Percentiles rank a stretch among this genome's conserved stretches.
Conservation (phyloP, 75 land plant species). For the Cunninghamia lanceolata region DNA sequence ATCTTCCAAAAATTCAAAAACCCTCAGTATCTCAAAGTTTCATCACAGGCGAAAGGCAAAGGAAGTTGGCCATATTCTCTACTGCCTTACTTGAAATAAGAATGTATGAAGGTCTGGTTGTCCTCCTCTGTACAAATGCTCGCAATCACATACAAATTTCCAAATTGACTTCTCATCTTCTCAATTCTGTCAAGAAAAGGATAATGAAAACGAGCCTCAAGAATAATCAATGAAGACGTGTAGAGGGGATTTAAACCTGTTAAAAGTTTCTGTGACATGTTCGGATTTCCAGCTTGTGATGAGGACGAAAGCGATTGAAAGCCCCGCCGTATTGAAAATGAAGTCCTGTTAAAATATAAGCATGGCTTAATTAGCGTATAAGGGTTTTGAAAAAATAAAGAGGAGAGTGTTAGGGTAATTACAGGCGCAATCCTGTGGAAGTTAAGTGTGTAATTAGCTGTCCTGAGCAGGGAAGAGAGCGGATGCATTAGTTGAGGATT, state of each 20-base stretch:
- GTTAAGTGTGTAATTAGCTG: constrained; percentile 63
- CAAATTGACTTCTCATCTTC: constrained; percentile 61
- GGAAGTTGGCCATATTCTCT: background rate
- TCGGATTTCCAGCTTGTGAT: constrained; percentile 48
- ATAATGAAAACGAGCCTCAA: background rate
- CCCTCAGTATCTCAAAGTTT: too few relatives aligned
- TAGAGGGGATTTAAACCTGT: constrained; percentile 28
- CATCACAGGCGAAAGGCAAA: background rate
- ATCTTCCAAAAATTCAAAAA: background rate
- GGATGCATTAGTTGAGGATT: constrained; percentile 59
- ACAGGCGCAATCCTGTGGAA: constrained; percentile 67
- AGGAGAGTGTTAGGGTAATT: background rate
- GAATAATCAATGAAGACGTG: background rate
- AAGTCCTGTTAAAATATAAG: constrained; percentile 47
- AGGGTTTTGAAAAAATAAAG: background rate
- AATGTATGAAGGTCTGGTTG: constrained; percentile 56
- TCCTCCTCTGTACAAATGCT: constrained; percentile 52
- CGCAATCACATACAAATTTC: constrained; percentile 59
- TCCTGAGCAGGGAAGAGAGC: constrained; percentile 48
- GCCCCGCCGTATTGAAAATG: constrained; percentile 78
- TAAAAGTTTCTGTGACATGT: constrained; percentile 19
- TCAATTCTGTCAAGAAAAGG: constrained; percentile 35
- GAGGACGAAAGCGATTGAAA: constrained; percentile 70
- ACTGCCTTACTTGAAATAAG: constrained; percentile 64
- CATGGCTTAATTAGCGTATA: background rate